phyloP scores from a whole-genome alignment of 768 basidiomycete genomes.

The Amanita brunnescens region DNA sequence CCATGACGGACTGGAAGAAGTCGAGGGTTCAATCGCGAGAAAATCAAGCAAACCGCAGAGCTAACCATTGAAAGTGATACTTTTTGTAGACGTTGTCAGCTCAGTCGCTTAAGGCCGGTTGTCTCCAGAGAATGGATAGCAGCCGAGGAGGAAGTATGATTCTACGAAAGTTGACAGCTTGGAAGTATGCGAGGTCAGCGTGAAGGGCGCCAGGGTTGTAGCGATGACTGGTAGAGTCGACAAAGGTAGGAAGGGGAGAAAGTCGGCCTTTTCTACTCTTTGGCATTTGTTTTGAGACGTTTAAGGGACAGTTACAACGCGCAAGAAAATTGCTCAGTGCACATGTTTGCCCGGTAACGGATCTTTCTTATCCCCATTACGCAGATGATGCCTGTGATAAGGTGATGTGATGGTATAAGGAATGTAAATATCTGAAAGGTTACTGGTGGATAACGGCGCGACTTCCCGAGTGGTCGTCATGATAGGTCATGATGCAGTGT shows the following conservation, averaged over 20 bases:
- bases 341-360: too few species aligned
- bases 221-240: background rate
- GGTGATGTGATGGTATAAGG: too few species aligned
- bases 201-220: constrained; percentile 1
- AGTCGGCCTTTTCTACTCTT: background rate
- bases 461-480: too few species aligned
- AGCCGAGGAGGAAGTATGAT: background rate
- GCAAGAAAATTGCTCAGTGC: too few species aligned
- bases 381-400: too few species aligned
- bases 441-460: too few species aligned
- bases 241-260: background rate
- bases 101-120: background rate
- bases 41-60: background rate
- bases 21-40: background rate
- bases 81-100: background rate
- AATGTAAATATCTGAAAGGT: too few species aligned
- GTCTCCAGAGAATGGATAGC: background rate
- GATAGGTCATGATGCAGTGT: too few species aligned
- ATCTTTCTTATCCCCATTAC: too few species aligned
- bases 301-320: background rate
- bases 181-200: background rate
- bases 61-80: background rate
- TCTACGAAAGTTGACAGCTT: constrained; percentile 1
- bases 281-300: background rate
- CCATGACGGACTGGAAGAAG: background rate